These are phyloP conservation scores for Platanthera zijinensis DNA, from an alignment of 106 monocot species.

Conservation along the genomic window DNA sequence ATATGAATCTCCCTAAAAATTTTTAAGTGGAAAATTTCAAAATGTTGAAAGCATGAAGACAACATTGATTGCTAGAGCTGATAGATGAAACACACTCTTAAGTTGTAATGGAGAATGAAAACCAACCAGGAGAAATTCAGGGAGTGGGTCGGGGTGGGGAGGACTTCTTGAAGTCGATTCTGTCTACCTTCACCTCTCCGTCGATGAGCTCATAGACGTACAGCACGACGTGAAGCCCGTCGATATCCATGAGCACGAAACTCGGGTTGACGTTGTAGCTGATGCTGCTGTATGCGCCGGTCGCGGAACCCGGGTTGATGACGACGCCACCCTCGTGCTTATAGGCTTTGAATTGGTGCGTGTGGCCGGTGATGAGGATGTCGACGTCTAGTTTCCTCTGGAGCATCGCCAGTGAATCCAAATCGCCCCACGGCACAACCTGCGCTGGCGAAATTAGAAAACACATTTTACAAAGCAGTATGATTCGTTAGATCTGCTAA, in stretches of 20 bases:
- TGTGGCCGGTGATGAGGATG: constrained; percentile 85
- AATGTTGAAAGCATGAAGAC: too few species aligned
- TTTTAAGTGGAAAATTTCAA: too few species aligned
- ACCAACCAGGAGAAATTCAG: background rate
- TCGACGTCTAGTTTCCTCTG: constrained; percentile 92
- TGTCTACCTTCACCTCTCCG: constrained; percentile 94
- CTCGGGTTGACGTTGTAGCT: constrained; percentile 92
- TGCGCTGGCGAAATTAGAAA: constrained; percentile 4
- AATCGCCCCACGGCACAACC: constrained; percentile 90
- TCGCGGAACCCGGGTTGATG: constrained; percentile 92
- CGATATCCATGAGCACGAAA: constrained; percentile 96
- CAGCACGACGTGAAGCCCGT: constrained; percentile 78
- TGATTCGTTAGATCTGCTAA: too few species aligned
- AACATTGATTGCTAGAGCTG: too few species aligned
- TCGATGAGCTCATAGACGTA: constrained; percentile 94
- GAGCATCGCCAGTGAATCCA: constrained; percentile 89
- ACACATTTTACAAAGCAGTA: too few species aligned
- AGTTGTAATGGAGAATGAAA: too few species aligned
- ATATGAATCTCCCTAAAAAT: too few species aligned
- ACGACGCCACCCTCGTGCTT: constrained; percentile 97
- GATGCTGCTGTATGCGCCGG: constrained; percentile 89
- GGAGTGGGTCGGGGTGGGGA: constrained; percentile 12
- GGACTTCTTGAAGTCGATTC: constrained; percentile 97
- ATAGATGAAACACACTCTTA: too few species aligned
- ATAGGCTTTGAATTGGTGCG: constrained; percentile 98